Percentiles rank a stretch among this genome's conserved stretches.
Evolutionary conservation across 1,139 yeast genomes (phyloP).

Genomic region (Debaryomycetaceae sp.): DNA sequence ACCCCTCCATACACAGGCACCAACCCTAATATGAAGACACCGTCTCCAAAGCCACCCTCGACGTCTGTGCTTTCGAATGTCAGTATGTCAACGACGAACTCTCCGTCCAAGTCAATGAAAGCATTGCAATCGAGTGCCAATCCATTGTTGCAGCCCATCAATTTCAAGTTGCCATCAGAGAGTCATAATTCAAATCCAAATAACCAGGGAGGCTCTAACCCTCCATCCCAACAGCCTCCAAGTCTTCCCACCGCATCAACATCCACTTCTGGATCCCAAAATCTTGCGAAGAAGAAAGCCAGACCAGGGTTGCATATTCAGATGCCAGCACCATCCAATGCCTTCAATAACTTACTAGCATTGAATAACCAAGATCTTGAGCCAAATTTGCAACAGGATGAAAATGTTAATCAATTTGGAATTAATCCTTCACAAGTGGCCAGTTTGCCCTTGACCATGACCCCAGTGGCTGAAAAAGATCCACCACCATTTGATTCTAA

Average conservation of each 20-base stretch:
- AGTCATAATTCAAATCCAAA: neutral
- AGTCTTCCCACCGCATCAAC: constrained; percentile 17
- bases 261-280: neutral
- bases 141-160: constrained; percentile 60
- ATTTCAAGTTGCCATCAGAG: constrained; percentile 32
- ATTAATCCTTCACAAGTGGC: constrained; percentile 51
- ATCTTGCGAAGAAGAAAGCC: constrained; percentile 14
- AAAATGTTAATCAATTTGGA: constrained; percentile 63
- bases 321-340: constrained; percentile 46
- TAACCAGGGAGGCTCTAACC: neutral
- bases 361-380: constrained; percentile 30
- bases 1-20: constrained; percentile 35
- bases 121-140: constrained; percentile 44
- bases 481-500: constrained; percentile 2
- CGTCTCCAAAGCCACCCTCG: constrained; percentile 40
- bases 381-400: constrained; percentile 12
- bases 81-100: constrained; percentile 19
- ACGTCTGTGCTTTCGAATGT: constrained; percentile 17
- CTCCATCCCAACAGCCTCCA: constrained; percentile 4
- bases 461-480: constrained; percentile 68
- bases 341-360: constrained; percentile 32
- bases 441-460: constrained; percentile 61
- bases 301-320: constrained; percentile 45
- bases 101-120: constrained; percentile 55
- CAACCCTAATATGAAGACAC: constrained; percentile 22